Evolutionary conservation across 805 yeast species (phyloP).

Genomic region (Cyberlindnera mississippiensis): DNA sequence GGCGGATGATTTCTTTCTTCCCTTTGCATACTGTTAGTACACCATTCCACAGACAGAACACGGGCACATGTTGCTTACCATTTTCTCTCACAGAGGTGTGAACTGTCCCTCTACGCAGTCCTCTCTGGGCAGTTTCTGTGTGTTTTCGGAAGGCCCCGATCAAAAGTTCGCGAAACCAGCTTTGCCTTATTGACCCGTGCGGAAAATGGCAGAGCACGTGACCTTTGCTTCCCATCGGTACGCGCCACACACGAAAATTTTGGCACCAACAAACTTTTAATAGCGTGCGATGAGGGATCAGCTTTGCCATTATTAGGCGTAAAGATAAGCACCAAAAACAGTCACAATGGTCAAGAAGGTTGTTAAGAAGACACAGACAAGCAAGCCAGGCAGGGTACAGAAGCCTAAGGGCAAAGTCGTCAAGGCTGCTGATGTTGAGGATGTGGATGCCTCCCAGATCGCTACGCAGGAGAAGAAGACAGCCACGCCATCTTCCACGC

Average conservation of each 20-base stretch:
- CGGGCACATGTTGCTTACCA: conserved; percentile 15
- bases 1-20: conserved; percentile 81
- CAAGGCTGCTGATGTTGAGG: conserved; percentile 20
- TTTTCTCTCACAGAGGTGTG: conserved; percentile 1
- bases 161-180: background rate
- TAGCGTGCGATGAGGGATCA: conserved; percentile 15
- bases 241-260: conserved; percentile 14
- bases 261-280: conserved; percentile 14
- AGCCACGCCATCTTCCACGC: background rate
- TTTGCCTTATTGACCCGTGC: background rate
- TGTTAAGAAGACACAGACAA: conserved; percentile 17
- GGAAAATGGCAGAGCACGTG: conserved; percentile 7
- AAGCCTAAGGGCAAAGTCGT: conserved; percentile 30
- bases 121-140: background rate
- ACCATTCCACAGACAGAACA: background rate
- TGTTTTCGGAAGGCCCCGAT: background rate
- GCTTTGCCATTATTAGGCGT: too few species aligned
- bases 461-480: conserved; percentile 9
- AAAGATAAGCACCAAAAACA: background rate
- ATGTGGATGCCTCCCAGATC: conserved; percentile 12
- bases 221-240: too few species aligned
- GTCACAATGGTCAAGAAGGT: conserved; percentile 14
- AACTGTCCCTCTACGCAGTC: too few species aligned
- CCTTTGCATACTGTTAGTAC: conserved; percentile 35
- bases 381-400: conserved; percentile 17